A percentile compares a stretch with the other conserved stretches of the same genome.
Conservation (phyloP, 164 flowering plant genomes). For the Tetrastigma voinierianum region DNA sequence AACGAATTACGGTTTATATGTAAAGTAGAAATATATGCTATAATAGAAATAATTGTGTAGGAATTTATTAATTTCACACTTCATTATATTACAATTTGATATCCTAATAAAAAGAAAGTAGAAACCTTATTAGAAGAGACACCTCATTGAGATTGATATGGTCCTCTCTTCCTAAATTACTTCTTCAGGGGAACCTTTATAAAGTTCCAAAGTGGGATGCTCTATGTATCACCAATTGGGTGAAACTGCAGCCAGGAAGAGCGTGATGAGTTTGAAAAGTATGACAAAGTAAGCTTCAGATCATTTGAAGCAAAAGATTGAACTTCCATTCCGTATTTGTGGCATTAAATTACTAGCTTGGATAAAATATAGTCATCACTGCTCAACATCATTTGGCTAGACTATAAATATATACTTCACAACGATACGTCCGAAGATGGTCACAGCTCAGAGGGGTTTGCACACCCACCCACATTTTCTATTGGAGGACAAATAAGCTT, state of each 20-base stretch:
- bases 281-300: slow-evolving; percentile 69
- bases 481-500: slow-evolving; percentile 99
- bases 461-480: slow-evolving; percentile 86
- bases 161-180: neutral
- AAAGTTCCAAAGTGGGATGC: slow-evolving; percentile 96
- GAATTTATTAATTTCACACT: slow-evolving; percentile 90
- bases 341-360: neutral
- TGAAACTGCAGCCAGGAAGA: slow-evolving; percentile 98
- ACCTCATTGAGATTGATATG: neutral
- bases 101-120: slow-evolving; percentile 82
- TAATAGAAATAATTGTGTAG: slow-evolving; percentile 44
- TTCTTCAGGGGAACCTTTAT: slow-evolving; percentile 86
- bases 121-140: neutral
- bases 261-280: slow-evolving; percentile 89
- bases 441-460: slow-evolving; percentile 87
- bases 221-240: slow-evolving; percentile 97
- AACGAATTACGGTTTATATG: too few species aligned
- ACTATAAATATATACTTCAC: slow-evolving; percentile 47
- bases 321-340: neutral
- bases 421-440: slow-evolving; percentile 86
- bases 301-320: neutral
- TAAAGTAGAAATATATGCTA: too few species aligned
- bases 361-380: neutral
- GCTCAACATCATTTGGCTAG: slow-evolving; percentile 1
- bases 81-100: slow-evolving; percentile 96